Base-by-base conservation (phyloP, 768 basidiomycete genomes). In the Trametes gibbosa region DNA sequence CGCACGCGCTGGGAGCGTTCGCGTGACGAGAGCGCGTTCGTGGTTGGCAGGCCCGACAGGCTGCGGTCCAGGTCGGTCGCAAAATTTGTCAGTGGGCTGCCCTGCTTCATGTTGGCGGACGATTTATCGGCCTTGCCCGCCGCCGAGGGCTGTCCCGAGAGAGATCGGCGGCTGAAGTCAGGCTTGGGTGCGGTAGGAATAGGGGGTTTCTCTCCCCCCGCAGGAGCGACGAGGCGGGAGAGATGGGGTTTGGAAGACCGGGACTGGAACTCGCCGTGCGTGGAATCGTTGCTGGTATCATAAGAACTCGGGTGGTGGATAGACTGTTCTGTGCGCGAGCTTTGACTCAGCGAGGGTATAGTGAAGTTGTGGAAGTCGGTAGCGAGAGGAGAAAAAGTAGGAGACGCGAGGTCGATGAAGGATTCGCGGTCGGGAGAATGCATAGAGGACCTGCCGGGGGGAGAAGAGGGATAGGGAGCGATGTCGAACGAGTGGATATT, bases 1-100 rank as follows among this genome's bases (percentile, higher is more conserved):
- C 83, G 78, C 32, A 93, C 76, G 56, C 87, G 83, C 50, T 89
- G 89, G 0, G 86, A 81, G 29, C 91, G 89, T 63, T 88, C 84
- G 12, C 79, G 76, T 17, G 84, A 74, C 62, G 77, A 76, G 47
- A 91, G 84, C 62, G 79, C 73, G 72, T 92, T 92, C 5, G 84
- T 85, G 2, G 87, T 88, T 1, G 84, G 82, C 0, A 62, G 53
- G 24, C 56, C 53, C 10, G 87, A 86, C 21, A 81, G 73, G 21
- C 70, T 51, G 21, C 59, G 55, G 37, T 59, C 54, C n/a, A 51
- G 41, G 45, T 63, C n/a, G 27, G 48, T 45, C 8, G 61, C 58
- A 32, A 56, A 50, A 34, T 50, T 48, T 16, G 27, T 29, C 19
- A 63, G 17, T 24, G 55, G 56, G 37, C 53, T 42, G 9, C 32